Evolutionary conservation across 306 rosid genomes (phyloP).

Genomic region (Coriaria nepalensis): DNA sequence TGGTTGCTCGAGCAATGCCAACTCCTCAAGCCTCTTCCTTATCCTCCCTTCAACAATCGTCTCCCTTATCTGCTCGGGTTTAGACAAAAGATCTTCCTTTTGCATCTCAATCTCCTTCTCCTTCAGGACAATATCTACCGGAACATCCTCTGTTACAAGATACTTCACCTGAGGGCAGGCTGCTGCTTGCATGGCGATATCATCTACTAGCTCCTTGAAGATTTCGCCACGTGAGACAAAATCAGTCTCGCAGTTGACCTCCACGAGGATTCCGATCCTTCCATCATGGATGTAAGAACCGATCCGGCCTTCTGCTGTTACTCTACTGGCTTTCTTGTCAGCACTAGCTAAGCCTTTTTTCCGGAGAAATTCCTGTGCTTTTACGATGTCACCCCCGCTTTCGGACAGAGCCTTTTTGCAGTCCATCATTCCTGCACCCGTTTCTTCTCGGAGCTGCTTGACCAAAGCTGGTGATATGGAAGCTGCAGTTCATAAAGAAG

Average conservation of each 20-base stretch:
- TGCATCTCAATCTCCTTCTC: constrained; percentile 94
- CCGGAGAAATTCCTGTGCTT: constrained; percentile 83
- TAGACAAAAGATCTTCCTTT: constrained; percentile 84
- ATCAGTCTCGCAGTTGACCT: constrained; percentile 95
- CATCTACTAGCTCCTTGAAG: constrained; percentile 90
- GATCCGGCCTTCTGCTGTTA: constrained; percentile 88
- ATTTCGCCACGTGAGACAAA: constrained; percentile 91
- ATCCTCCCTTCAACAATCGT: constrained; percentile 92
- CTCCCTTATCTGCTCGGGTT: constrained; percentile 88
- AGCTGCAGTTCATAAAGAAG: constrained; percentile 33
- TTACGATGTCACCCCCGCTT: constrained; percentile 60
- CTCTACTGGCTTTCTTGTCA: constrained; percentile 86
- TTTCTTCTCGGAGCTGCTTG: constrained; percentile 89
- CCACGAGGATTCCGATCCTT: constrained; percentile 82
- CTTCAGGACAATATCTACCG: constrained; percentile 56
- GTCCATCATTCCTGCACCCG: constrained; percentile 99
- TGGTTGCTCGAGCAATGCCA: constrained; percentile 92
- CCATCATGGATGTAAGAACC: constrained; percentile 89
- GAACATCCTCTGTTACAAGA: constrained; percentile 68
- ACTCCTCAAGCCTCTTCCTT: constrained; percentile 81
- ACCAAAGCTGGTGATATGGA: constrained; percentile 81
- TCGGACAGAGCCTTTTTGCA: constrained; percentile 84
- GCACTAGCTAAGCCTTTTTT: constrained; percentile 96
- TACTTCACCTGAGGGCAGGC: constrained; percentile 90
- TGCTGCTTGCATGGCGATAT: constrained; percentile 96